A percentile compares a stretch with the other conserved stretches of the same genome.
These are phyloP conservation scores for Penstemon barbatus DNA, from an alignment of 257 asterid species.

Conservation along the genomic window DNA sequence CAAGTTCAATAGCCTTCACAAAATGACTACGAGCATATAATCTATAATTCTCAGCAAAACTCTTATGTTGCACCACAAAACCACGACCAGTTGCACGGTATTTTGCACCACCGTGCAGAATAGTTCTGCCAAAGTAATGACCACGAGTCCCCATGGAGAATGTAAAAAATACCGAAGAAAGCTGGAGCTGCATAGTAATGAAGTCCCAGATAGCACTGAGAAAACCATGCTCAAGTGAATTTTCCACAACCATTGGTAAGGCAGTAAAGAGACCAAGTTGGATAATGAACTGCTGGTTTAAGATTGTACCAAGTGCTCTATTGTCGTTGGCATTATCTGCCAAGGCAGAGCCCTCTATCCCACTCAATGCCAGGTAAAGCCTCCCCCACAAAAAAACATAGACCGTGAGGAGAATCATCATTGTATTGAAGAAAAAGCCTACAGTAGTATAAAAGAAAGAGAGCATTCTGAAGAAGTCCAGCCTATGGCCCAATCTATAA, in stretches of 20 bases:
- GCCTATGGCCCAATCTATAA: conserved; percentile 94
- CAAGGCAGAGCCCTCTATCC: conserved; percentile 69
- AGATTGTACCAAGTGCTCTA: conserved; percentile 86
- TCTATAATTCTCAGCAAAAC: conserved; percentile 86
- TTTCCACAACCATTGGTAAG: conserved; percentile 93
- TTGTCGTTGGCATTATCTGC: conserved; percentile 49
- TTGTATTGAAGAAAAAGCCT: conserved; percentile 92
- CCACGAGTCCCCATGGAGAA: conserved; percentile 99
- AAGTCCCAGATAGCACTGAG: conserved; percentile 92
- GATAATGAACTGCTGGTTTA: conserved; percentile 97
- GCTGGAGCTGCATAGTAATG: conserved; percentile 94
- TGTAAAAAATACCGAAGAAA: conserved; percentile 87
- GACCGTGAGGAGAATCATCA: conserved; percentile 93
- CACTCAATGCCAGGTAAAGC: conserved; percentile 93
- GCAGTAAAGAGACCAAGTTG: conserved; percentile 95
- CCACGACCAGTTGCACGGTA: conserved; percentile 99
- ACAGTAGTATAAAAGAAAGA: conserved; percentile 96
- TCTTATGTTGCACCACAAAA: conserved; percentile 93
- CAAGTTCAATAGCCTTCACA: conserved; percentile 95
- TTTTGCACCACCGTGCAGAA: conserved; percentile 97
- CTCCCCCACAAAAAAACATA: conserved; percentile 98
- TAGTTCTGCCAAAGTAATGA: conserved; percentile 96
- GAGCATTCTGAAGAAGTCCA: conserved; percentile 97
- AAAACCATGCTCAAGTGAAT: conserved; percentile 96
- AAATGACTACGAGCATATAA: conserved; percentile 95